These are phyloP conservation scores for Raddia guianensis DNA, from an alignment of 176 grass and related monocot genomes.

Conservation along the genomic window DNA sequence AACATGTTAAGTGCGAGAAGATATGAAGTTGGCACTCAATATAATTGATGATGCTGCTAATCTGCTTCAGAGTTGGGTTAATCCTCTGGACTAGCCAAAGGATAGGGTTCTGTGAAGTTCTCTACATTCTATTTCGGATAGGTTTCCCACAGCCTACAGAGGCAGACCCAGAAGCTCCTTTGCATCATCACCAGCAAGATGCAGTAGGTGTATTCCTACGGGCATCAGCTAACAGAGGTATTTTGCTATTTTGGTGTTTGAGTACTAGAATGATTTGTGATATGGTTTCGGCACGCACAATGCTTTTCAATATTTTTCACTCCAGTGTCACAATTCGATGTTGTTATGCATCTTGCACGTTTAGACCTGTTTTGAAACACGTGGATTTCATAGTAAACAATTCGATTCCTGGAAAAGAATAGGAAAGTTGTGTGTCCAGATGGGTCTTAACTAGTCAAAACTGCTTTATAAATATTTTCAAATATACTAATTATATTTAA, in stretches of 20 bases:
- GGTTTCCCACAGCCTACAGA: background rate
- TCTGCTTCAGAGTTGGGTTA: background rate
- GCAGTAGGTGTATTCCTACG: background rate
- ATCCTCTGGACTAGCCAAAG: slow-evolving; percentile 16
- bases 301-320: background rate
- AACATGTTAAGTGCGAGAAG: slow-evolving; percentile 3
- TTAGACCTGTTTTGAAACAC: background rate
- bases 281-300: background rate
- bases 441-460: background rate
- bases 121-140: background rate
- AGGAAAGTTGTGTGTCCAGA: background rate
- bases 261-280: background rate
- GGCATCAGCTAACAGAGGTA: background rate
- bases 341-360: background rate
- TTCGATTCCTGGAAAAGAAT: background rate
- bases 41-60: slow-evolving; percentile 5
- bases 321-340: background rate
- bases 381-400: background rate
- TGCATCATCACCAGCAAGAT: background rate
- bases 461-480: background rate
- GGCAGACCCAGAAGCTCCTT: background rate
- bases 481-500: background rate
- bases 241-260: background rate
- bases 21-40: background rate
- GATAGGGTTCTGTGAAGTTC: background rate